Base-by-base conservation (phyloP, 148 eudicot species). In the Fagopyrum homotropicum region DNA sequence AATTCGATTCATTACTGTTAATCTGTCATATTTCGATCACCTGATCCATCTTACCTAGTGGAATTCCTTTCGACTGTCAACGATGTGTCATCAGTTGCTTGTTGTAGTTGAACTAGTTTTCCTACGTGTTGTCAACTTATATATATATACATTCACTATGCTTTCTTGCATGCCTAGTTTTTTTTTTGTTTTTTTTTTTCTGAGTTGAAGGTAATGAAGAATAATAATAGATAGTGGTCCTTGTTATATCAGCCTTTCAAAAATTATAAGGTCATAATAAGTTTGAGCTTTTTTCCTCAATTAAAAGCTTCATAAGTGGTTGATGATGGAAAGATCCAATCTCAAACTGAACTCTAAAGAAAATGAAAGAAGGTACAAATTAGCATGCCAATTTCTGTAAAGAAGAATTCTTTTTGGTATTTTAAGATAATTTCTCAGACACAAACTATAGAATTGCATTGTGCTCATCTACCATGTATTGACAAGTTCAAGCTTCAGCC, bases 291-390 rank as follows among this genome's bases (percentile, higher is more conserved):
- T 43, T 66, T 35, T 66, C 7, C 3, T 22, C 4, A 4, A 15
- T 40, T 66, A 40, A 66, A 40, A 57, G 63, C 7, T 19, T 19
- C 30, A 19, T 16, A 66, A 66, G 71, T 66, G 71, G 30, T 1
- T 66, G 71, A 66, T 66, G 71, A 66, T 66, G 71, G 43, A 1
- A 66, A 66, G 22, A 66, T 66, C 71, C 71, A 66, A 40, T 40
- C 47, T 15, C 22, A 19, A 59, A 22, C 52, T 49, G 52, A 9
- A 49, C 9, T 49, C 52, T 7, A 12, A 9, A 49, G 6, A 49
- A 49, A 49, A 49, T 49, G 52, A 49, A 2, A 2, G 4, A 57
- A 17, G 7, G 63, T 57, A 57, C 29, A 7, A 57, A 57, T 56
- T 10, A 57, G 5, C 26, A 22, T 22, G 26, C 26, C 26, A 5